Evolutionary conservation across 2,329 filamentous ascomycete species (phyloP).

Genomic region (Botrytis elliptica): DNA sequence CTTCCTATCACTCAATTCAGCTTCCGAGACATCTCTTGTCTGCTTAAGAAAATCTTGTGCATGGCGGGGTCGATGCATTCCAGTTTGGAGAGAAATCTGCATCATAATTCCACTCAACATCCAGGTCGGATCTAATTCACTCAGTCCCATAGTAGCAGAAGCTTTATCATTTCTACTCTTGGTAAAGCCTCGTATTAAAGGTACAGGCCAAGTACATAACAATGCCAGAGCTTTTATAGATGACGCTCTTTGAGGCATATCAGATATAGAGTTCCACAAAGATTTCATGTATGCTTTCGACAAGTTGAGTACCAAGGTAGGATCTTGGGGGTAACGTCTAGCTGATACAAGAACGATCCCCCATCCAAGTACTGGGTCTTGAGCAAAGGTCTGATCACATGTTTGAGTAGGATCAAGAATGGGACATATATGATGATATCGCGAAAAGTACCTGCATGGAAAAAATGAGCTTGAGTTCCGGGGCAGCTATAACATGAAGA

Average conservation of each 20-base stretch:
- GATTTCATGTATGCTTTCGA: conserved; percentile 25
- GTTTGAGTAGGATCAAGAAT: conserved; percentile 55
- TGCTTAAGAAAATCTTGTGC: conserved; percentile 30
- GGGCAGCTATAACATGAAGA: conserved; percentile 31
- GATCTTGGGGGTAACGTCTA: conserved; percentile 56
- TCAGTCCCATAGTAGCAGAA: conserved; percentile 20
- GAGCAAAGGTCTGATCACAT: conserved; percentile 56
- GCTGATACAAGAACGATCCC: conserved; percentile 62
- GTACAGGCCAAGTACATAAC: conserved; percentile 37
- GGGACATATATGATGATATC: conserved; percentile 63
- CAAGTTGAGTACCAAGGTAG: conserved; percentile 46
- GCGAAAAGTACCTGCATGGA: conserved; percentile 55
- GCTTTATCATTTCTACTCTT: conserved; percentile 22
- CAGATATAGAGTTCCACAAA: conserved; percentile 29
- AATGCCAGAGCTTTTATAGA: conserved; percentile 34
- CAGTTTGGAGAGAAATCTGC: conserved; percentile 35
- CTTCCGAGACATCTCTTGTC: conserved; percentile 27
- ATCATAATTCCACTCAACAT: conserved; percentile 37
- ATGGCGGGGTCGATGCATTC: conserved; percentile 32
- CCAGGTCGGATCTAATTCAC: conserved; percentile 30
- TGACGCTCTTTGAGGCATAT: conserved; percentile 28
- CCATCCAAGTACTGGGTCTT: conserved; percentile 67
- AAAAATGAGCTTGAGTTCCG: conserved; percentile 24
- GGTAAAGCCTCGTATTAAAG: conserved; percentile 29
- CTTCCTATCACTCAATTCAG: conserved; percentile 50